Evolutionary conservation across 2,329 filamentous ascomycete species (phyloP).

Genomic region (Purpureocillium takamizusanense): DNA sequence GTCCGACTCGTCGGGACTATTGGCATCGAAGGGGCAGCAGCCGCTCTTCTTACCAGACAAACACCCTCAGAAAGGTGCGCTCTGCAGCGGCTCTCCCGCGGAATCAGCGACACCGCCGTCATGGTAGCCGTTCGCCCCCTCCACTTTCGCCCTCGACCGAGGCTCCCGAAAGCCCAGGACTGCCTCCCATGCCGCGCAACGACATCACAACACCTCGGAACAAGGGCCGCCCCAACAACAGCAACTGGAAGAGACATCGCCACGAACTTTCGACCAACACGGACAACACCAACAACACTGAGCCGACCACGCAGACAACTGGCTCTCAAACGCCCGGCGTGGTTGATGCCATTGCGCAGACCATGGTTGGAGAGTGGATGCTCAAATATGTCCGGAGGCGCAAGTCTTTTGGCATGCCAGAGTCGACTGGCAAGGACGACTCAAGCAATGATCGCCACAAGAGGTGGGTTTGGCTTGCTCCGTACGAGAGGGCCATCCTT

Average conservation of each 20-base stretch:
- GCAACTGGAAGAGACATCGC: slow-evolving; percentile 38
- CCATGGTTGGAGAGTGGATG: slow-evolving; percentile 98
- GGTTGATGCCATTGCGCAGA: slow-evolving; percentile 93
- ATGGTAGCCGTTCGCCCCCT: slow-evolving; percentile 51
- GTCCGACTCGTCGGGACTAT: slow-evolving; percentile 57
- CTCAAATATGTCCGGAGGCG: slow-evolving; percentile 81
- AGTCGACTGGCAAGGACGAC: slow-evolving; percentile 58
- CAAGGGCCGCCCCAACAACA: slow-evolving; percentile 28
- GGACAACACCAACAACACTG: slow-evolving; percentile 35
- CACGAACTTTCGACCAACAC: slow-evolving; percentile 55
- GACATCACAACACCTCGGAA: slow-evolving; percentile 56
- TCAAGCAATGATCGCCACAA: slow-evolving; percentile 77
- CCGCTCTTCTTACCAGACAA: slow-evolving; percentile 42
- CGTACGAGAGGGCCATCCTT: slow-evolving; percentile 90
- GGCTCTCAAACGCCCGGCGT: slow-evolving; percentile 65
- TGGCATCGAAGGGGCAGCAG: slow-evolving; percentile 44
- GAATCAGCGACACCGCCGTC: slow-evolving; percentile 38
- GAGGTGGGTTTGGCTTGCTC: slow-evolving; percentile 96
- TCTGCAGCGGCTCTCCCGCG: slow-evolving; percentile 68
- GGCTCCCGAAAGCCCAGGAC: slow-evolving; percentile 56
- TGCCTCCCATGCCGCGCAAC: slow-evolving; percentile 67
- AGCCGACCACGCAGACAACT: slow-evolving; percentile 39
- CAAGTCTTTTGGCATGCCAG: slow-evolving; percentile 80
- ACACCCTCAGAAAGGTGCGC: slow-evolving; percentile 71
- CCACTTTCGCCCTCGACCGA: slow-evolving; percentile 60